Conservation (phyloP, 1,139 yeast genomes). For the Suhomyces ambrosiae region DNA sequence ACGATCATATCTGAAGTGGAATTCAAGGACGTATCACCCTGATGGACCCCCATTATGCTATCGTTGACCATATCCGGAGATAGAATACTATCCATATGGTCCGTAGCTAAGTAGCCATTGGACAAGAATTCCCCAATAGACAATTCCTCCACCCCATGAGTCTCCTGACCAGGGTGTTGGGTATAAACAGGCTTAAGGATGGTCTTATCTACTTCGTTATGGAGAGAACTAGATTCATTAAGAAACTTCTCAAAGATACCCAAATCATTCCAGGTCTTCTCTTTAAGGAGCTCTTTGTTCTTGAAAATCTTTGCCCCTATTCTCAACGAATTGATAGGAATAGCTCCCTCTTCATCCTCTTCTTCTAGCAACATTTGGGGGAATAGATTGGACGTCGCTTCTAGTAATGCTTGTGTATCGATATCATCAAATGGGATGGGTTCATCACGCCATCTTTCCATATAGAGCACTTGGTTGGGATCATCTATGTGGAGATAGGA, state of each 20-base stretch:
- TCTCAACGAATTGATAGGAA: constrained; percentile 39
- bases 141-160: constrained; percentile 4
- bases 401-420: constrained; percentile 41
- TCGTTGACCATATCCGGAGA: constrained; percentile 31
- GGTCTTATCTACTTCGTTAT: constrained; percentile 33
- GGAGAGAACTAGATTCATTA: constrained; percentile 21
- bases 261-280: constrained; percentile 41
- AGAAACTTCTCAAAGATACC: constrained; percentile 35
- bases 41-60: constrained; percentile 28
- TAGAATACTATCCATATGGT: constrained; percentile 17
- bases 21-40: constrained; percentile 35
- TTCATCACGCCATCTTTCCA: constrained; percentile 48
- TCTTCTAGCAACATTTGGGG: constrained; percentile 43
- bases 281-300: constrained; percentile 33
- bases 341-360: constrained; percentile 43
- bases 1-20: constrained; percentile 33
- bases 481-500: constrained; percentile 41
- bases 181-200: constrained; percentile 33
- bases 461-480: constrained; percentile 43
- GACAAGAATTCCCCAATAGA: constrained; percentile 39
- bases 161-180: background rate
- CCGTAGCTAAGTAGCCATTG: constrained; percentile 33
- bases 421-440: constrained; percentile 47
- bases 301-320: constrained; percentile 44
- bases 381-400: constrained; percentile 39